Evolutionary conservation across 139 green algal species (phyloP).

Genomic region (Nannochloris sp.): DNA sequence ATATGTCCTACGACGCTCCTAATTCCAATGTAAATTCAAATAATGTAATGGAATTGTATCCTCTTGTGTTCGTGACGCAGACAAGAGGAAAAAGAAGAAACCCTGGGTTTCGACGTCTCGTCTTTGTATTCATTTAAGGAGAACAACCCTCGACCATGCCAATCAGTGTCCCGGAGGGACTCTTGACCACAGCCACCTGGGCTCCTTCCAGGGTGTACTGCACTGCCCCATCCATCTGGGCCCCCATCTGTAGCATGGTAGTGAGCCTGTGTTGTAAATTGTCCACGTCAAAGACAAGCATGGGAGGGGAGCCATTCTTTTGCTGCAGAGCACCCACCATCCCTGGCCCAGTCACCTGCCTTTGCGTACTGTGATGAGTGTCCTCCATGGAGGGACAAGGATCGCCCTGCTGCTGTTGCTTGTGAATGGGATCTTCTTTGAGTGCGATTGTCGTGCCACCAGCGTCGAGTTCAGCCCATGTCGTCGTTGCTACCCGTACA

Average conservation of each 20-base stretch:
- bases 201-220: constrained; percentile 43
- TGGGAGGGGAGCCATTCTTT: constrained; percentile 40
- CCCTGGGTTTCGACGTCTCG: no score
- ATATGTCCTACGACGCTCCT: no score
- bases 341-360: no score
- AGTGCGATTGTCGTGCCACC: constrained; percentile 33
- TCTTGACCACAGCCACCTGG: constrained; percentile 46
- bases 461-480: constrained; percentile 62
- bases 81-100: no score
- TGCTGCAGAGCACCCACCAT: no score
- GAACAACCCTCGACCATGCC: constrained; percentile 31
- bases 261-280: constrained; percentile 57
- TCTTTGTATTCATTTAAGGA: no score
- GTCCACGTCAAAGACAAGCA: constrained; percentile 54
- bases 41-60: no score
- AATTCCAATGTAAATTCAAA: no score
- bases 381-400: neutral
- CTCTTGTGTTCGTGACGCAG: no score
- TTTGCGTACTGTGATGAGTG: no score
- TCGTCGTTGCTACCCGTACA: constrained; percentile 48
- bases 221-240: constrained; percentile 56
- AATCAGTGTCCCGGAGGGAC: constrained; percentile 60
- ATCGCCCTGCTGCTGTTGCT: constrained; percentile 19
- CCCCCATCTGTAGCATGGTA: constrained; percentile 47
- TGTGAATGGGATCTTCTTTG: constrained; percentile 16